Percentiles rank a stretch among this genome's conserved stretches.
Conservation (phyloP, 2,329 filamentous ascomycete genomes). For the Parafenestella ontariensis region DNA sequence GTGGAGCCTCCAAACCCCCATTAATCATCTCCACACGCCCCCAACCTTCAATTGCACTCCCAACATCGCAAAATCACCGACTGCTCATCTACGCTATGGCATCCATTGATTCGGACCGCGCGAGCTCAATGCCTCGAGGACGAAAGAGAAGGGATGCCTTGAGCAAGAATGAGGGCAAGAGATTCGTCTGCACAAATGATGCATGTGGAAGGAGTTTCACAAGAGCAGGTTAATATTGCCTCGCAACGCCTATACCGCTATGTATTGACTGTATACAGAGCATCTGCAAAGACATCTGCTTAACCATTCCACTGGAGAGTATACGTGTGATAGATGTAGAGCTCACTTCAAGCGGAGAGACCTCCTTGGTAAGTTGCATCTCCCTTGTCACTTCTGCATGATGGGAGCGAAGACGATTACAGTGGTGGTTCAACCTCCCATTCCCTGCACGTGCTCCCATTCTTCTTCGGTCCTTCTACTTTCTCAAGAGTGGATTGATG, state of each 20-base stretch:
- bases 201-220: slow-evolving; percentile 95
- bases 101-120: slow-evolving; percentile 20
- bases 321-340: slow-evolving; percentile 65
- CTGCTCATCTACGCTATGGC: slow-evolving; percentile 18
- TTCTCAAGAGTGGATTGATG: slow-evolving; percentile 26
- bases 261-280: slow-evolving; percentile 57
- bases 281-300: slow-evolving; percentile 95
- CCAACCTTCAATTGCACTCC: slow-evolving; percentile 38
- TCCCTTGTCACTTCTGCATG: slow-evolving; percentile 5
- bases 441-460: slow-evolving; percentile 15
- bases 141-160: slow-evolving; percentile 68
- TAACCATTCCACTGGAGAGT: slow-evolving; percentile 71
- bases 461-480: slow-evolving; percentile 2
- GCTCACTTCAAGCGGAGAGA: slow-evolving; percentile 69
- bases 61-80: slow-evolving; percentile 15
- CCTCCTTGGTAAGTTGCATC: slow-evolving; percentile 57
- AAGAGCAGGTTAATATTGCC: slow-evolving; percentile 63
- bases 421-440: neutral
- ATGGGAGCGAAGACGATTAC: neutral
- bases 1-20: slow-evolving; percentile 28
- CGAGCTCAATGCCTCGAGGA: slow-evolving; percentile 59
- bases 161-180: slow-evolving; percentile 57
- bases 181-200: slow-evolving; percentile 72
- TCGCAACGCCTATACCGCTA: neutral
- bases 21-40: slow-evolving; percentile 29